Base-by-base conservation (phyloP, 768 basidiomycete genomes). In the Rhizopogon sp. region DNA sequence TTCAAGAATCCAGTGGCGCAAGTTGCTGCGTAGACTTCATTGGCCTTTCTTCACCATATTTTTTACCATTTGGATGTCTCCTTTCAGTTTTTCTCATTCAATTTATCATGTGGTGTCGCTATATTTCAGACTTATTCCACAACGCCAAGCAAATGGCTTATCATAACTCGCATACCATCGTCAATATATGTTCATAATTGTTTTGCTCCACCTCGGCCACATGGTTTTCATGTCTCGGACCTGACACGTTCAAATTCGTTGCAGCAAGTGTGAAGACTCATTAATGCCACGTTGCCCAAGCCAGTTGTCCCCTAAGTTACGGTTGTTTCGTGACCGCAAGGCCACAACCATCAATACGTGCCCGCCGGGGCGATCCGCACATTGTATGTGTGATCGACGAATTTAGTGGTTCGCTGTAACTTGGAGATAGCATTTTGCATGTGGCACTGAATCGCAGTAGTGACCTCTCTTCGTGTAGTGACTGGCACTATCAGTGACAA, bases 61-160 rank as follows among this genome's bases (percentile, higher is more conserved):
- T 4, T 33, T 56, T 17, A 33, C 22, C 39, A 37, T 47, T n/a
- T 37, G 20, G 14, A 8, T 25, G 25, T 45, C 52, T 14, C 22
- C 14, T 14, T 33, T 39, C n/a, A 2, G 1, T 39, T 5, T 25
- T 25, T 44, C n/a, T 20, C n/a, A 6, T 6, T 46, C 49, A 53
- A 43, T 1, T 39, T 59, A 40, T 39, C 40, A 47, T 47, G 70
- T 71, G 65, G 67, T 70, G 66, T 70, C 66, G 56, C 57, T 58
- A 66, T 71, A 68, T 69, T 70, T 71, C 59, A 56, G 60, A 66
- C 66, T 60, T 57, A 63, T 66, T 60, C 67, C 67, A 65, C 69
- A 61, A 39, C 49, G 41, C 2, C 53, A 64, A 17, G 46, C 54
- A 53, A 58, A 56, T n/a, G 29, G 22, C 43, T 37, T 40, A 42